phyloP scores from a whole-genome alignment of 2,329 filamentous ascomycete genomes.

The Grosmannia penicillata region DNA sequence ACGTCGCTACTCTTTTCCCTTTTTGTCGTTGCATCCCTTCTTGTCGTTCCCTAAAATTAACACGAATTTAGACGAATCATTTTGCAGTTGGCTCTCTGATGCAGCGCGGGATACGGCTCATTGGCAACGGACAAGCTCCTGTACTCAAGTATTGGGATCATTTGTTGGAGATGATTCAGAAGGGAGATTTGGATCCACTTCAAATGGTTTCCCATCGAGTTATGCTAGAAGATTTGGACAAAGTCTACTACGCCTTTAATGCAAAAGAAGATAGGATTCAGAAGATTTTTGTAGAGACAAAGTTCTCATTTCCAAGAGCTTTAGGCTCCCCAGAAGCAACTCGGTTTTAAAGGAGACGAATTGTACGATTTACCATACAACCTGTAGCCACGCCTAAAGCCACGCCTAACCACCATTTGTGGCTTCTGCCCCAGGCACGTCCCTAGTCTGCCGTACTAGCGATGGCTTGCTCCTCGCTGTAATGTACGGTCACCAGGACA shows the following conservation, averaged over 20 bases:
- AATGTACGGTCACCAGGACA: too few species aligned
- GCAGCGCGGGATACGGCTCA: constrained; percentile 74
- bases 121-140: constrained; percentile 50
- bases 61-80: constrained; percentile 48
- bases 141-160: constrained; percentile 77
- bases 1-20: constrained; percentile 17
- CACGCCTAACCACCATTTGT: too few species aligned
- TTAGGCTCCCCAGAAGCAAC: constrained; percentile 22
- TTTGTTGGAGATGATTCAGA: constrained; percentile 52
- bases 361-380: too few species aligned
- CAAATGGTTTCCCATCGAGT: constrained; percentile 74
- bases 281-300: constrained; percentile 58
- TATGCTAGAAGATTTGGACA: constrained; percentile 55
- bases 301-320: constrained; percentile 34
- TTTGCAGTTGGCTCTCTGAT: constrained; percentile 75
- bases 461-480: too few species aligned
- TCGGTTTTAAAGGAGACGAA: too few species aligned
- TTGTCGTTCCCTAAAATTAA: not conserved
- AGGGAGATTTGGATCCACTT: constrained; percentile 54
- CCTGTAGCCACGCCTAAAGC: too few species aligned
- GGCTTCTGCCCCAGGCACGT: too few species aligned
- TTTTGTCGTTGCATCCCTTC: too few species aligned
- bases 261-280: constrained; percentile 55
- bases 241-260: constrained; percentile 50
- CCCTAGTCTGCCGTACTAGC: too few species aligned